Percentiles rank a stretch among this genome's conserved stretches.
Conservation (phyloP, 768 basidiomycete genomes). For the Leucocoprinus sp. region DNA sequence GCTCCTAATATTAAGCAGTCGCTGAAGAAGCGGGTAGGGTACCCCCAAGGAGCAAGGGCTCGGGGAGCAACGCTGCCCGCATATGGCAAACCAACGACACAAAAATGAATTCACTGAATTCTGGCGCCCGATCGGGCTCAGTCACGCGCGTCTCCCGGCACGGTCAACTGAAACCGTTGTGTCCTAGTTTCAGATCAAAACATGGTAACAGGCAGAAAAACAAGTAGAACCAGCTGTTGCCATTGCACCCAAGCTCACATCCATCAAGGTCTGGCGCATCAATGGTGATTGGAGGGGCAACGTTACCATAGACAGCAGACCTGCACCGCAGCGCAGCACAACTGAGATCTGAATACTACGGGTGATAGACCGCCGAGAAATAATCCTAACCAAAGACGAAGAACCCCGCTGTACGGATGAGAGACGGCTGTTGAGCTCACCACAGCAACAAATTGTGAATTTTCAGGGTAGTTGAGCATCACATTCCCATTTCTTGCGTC, state of each 20-base stretch:
- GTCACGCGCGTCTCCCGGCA: background rate
- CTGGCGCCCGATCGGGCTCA: background rate
- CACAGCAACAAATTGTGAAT: constrained; percentile 70
- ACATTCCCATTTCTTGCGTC: constrained; percentile 36
- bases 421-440: constrained; percentile 35
- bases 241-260: background rate
- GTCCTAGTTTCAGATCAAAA: background rate
- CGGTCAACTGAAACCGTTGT: background rate
- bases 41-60: too few relatives aligned
- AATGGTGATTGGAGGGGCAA: background rate
- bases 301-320: background rate
- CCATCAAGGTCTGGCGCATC: background rate
- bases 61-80: too few relatives aligned
- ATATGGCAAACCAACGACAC: too few relatives aligned
- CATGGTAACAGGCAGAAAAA: background rate
- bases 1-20: background rate
- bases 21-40: too few relatives aligned
- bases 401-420: background rate
- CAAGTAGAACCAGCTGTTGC: background rate
- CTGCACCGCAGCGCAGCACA: background rate
- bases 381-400: background rate
- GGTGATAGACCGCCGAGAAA: too few relatives aligned
- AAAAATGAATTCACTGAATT: too few relatives aligned
- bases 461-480: constrained; percentile 52
- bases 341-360: background rate